Percentiles rank a stretch among this genome's conserved stretches.
Evolutionary conservation across 1,284 basidiomycete species (phyloP).

Genomic region (Ceratobasidium sp.): DNA sequence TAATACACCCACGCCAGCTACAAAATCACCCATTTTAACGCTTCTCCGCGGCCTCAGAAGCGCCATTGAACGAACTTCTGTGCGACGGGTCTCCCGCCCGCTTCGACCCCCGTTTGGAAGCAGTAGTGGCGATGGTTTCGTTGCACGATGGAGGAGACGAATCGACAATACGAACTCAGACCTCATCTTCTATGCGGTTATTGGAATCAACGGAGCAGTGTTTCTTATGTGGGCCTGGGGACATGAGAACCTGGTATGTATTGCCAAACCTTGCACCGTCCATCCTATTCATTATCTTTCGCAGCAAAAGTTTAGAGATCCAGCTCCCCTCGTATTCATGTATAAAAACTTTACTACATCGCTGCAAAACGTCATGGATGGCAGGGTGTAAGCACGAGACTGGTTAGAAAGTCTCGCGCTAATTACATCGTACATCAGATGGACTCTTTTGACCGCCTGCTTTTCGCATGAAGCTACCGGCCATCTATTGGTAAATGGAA

Average conservation of each 20-base stretch:
- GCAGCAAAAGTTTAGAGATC: conserved; percentile 48
- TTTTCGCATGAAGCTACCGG: conserved; percentile 47
- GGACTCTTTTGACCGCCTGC: conserved; percentile 48
- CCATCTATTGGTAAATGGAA: conserved; percentile 46
- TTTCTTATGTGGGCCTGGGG: conserved; percentile 47
- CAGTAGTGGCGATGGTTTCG: conserved; percentile 19
- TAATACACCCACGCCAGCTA: neutral
- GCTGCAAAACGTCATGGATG: conserved; percentile 46
- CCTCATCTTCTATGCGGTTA: conserved; percentile 46
- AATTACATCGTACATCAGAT: conserved; percentile 28
- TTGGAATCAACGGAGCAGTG: conserved; percentile 47
- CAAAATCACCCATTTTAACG: conserved; percentile 1
- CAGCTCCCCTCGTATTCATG: conserved; percentile 45
- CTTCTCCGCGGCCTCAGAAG: conserved; percentile 31
- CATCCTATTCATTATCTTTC: neutral
- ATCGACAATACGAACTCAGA: conserved; percentile 36
- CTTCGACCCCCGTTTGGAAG: conserved; percentile 15
- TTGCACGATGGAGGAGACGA: conserved; percentile 30
- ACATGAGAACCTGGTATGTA: conserved; percentile 43
- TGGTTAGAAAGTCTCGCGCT: neutral
- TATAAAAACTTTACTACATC: conserved; percentile 47
- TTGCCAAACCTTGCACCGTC: neutral
- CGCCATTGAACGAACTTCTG: conserved; percentile 27
- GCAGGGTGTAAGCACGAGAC: conserved; percentile 33
- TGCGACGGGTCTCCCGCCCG: conserved; percentile 28